Base-by-base conservation (phyloP, 192 early-diverging fungal genomes). In the Umbelopsis isabellina region DNA sequence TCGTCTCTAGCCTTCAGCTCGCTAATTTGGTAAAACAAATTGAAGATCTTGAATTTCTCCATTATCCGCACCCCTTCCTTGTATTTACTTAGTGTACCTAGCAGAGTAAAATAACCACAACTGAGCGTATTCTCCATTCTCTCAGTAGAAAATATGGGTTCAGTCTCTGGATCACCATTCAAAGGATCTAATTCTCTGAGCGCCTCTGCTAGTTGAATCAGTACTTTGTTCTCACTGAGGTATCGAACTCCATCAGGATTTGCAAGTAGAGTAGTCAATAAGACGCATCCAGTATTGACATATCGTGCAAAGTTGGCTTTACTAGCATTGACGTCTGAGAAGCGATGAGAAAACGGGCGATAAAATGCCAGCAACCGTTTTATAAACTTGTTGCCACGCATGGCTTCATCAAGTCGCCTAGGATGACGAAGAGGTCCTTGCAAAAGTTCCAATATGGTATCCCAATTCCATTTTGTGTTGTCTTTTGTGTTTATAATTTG, bases 1-100 rank as follows among this genome's bases (percentile, higher is more conserved):
- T 95, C 94, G 58, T 93, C 91, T 23, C 94, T 85, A 65, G 87
- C 88, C 53, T 85, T 83, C 8, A 95, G 74, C 66, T 94, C 94
- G 22, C 88, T 92, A 20, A 95, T 69, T 35, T 88, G 87, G 67
- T 94, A 95, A 67, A 87, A 91, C 18, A 91, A 77, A 53, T 87
- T 91, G 75, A 92, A 94, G 27, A 95, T 89, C 46, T 89, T 89
- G 77, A 91, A 93, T 53, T 86, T 85, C 71, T 93, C 90, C 22
- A 93, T 71, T 15, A 92, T 64, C 46, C 79, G 76, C 21, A 90
- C 79, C 15, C 94, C 94, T 20, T 89, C 92, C 12, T 84, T 81
- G 25, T 76, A 80, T 66, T 86, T 83, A 67, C 82, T 86, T 4
- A 93, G 72, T 2, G 82, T 72, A 8, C 93, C 91, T 15, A 95